These are phyloP conservation scores for Neurospora hispaniola DNA, from an alignment of 495 filamentous ascomycete genomes.

Conservation along the genomic window DNA sequence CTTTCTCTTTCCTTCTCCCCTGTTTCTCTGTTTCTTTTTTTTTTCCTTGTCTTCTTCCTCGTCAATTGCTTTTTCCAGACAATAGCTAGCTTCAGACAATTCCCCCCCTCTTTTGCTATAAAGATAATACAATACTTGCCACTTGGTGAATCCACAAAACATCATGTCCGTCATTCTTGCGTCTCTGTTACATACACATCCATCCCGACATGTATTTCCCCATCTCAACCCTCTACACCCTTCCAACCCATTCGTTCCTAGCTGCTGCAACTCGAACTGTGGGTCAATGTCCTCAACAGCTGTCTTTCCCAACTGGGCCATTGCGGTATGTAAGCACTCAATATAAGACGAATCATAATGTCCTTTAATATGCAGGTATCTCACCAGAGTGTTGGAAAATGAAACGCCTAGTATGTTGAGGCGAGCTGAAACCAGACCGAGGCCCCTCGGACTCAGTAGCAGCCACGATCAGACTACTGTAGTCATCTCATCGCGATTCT, in stretches of 20 bases:
- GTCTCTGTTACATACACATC: neutral
- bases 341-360: neutral
- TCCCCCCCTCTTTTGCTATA: too few relatives aligned
- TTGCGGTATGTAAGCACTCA: neutral
- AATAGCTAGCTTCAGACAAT: too few relatives aligned
- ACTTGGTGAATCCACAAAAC: neutral
- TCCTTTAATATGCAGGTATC: neutral
- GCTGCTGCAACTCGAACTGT: neutral
- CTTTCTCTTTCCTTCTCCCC: neutral
- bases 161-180: neutral
- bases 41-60: neutral
- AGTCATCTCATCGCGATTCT: too few relatives aligned
- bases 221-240: neutral
- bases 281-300: neutral
- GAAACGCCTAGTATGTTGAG: neutral
- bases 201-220: neutral
- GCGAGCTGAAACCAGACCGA: neutral
- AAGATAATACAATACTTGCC: too few relatives aligned
- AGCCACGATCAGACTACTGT: neutral
- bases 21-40: neutral
- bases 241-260: too few relatives aligned
- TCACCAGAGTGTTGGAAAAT: neutral
- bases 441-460: neutral
- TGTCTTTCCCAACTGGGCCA: neutral
- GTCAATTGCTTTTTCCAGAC: neutral